phyloP scores from a whole-genome alignment of 176 grass and related monocot genomes.

The Rhynchospora pubera region DNA sequence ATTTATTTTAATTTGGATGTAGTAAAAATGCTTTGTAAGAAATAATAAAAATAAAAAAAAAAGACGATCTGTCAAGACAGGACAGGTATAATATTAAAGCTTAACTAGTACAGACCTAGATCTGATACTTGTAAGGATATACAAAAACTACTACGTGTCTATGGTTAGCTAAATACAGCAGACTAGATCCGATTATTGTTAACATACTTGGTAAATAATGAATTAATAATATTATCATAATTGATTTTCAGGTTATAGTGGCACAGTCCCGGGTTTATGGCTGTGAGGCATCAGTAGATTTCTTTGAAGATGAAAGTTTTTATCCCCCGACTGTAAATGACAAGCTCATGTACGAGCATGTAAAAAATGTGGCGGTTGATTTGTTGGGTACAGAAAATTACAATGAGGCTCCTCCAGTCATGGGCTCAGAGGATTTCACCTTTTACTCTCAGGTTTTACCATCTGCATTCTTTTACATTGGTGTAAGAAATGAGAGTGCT shows the following conservation, averaged over 20 bases:
- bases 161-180: neutral
- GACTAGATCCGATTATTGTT: neutral
- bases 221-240: neutral
- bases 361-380: slow-evolving; percentile 35
- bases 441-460: slow-evolving; percentile 87
- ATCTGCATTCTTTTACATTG: slow-evolving; percentile 80
- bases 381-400: slow-evolving; percentile 40
- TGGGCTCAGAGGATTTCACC: slow-evolving; percentile 96
- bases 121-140: neutral
- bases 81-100: neutral
- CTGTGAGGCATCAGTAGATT: slow-evolving; percentile 50
- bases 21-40: neutral
- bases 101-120: neutral
- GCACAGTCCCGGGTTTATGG: slow-evolving; percentile 73
- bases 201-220: neutral
- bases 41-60: neutral
- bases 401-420: slow-evolving; percentile 62
- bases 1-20: neutral
- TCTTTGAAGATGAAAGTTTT: slow-evolving; percentile 96
- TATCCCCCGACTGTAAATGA: slow-evolving; percentile 91
- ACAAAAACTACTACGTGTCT: neutral
- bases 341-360: slow-evolving; percentile 57
- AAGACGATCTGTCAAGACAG: neutral
- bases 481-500: slow-evolving; percentile 72
- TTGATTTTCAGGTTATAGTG: slow-evolving; percentile 42